Base-by-base conservation (phyloP, 2,329 filamentous ascomycete genomes). In the Ceratocystis papillata region DNA sequence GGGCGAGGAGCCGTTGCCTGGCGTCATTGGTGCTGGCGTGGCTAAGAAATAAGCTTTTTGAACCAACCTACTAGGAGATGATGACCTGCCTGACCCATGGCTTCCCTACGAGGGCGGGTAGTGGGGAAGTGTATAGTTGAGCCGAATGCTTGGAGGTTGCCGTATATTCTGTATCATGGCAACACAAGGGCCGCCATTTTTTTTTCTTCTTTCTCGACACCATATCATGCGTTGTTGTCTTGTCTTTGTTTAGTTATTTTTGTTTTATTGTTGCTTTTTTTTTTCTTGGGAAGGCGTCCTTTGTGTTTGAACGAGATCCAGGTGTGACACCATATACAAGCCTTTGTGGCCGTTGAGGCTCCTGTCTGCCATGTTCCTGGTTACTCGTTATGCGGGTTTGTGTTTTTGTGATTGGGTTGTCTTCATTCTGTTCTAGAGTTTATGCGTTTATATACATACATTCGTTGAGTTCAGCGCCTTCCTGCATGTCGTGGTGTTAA, bases 11-110 rank as follows among this genome's bases (percentile, higher is more conserved):
- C 88, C 91, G 76, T 79, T 97, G 69, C 94, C 94, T 0, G 91
- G 91, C 71, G 93, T 99, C 7, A 92, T 99, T 75, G 90, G 91
- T n/a, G 94, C 94, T 61, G 94, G 94, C 69, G 93, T 99, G 46
- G 89, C 87, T 70, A 83, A 85, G 44, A 90, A 87, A 76, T 83
- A 78, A 72, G 37, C 22, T 28, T 6, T 41, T 41, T 41, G 37
- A 41, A 15, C 12, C 37, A 41, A 41, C 12, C 37, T 41, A 41
- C 10, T 10, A 2, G 37, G 37, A 41, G 37, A 41, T 12, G 12
- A 41, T 41, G 37, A 41, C 37, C 37, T 15, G 3, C 10, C 37
- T 15, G 37, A 41, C 37, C 37, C 37, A 41, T 41, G 37, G 10
- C 37, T 15, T 15, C 37, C 37, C 10, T 41, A 41, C 37, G 12